These are phyloP conservation scores for Draba incana DNA, from an alignment of 345 rosid genomes.

Conservation along the genomic window DNA sequence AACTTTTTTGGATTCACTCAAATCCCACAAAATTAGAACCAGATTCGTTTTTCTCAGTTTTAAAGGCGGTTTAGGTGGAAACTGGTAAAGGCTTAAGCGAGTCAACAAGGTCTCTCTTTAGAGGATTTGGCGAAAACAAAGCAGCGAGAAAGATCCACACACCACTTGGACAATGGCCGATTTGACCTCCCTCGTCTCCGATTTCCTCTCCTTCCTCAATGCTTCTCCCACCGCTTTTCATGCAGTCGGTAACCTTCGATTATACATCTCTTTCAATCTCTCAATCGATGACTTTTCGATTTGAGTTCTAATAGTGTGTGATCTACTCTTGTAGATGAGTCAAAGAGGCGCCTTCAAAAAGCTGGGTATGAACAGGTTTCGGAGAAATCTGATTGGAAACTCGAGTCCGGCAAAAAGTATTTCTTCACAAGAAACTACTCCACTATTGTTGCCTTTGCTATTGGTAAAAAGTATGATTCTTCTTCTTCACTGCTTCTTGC, in stretches of 20 bases:
- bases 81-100: no score
- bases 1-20: no score
- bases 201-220: conserved; percentile 77
- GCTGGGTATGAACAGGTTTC: conserved; percentile 78
- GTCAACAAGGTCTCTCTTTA: no score
- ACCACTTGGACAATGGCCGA: background rate
- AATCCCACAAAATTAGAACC: no score
- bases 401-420: conserved; percentile 80
- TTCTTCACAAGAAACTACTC: conserved; percentile 94
- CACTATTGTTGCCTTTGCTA: conserved; percentile 87
- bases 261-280: background rate
- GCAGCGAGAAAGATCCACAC: no score
- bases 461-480: conserved; percentile 52
- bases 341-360: conserved; percentile 61
- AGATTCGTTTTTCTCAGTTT: no score
- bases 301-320: background rate
- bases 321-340: conserved; percentile 59
- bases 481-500: no score
- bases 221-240: conserved; percentile 99
- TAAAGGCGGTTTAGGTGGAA: no score
- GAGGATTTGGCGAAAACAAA: no score
- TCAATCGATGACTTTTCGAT: conserved; percentile 11
- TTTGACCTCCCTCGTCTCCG: conserved; percentile 51
- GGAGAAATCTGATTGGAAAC: conserved; percentile 84
- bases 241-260: conserved; percentile 73